A percentile compares a stretch with the other conserved stretches of the same genome.
phyloP scores from a whole-genome alignment of 306 rosid species.

The Cyamopsis tetragonoloba region DNA sequence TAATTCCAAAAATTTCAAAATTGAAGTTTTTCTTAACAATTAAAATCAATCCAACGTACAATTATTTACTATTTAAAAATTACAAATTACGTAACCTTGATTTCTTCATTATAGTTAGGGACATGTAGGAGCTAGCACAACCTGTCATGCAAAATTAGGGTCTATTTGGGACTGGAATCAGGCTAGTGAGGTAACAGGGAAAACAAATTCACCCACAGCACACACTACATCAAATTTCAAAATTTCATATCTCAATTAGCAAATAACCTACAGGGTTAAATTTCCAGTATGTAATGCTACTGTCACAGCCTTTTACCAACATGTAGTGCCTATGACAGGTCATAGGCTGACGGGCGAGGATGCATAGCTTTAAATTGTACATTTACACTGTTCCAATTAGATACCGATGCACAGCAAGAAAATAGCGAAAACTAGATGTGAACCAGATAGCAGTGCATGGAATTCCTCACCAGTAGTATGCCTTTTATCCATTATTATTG shows the following conservation, averaged over 20 bases:
- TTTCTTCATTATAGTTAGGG: too few species aligned
- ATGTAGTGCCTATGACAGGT: not conserved
- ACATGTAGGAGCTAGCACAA: too few species aligned
- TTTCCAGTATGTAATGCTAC: not conserved
- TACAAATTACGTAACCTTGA: too few species aligned
- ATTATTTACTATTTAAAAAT: too few species aligned
- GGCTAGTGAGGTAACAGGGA: not conserved
- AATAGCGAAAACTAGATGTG: not conserved
- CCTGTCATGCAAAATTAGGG: too few species aligned
- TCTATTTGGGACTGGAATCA: too few species aligned
- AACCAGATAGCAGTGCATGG: not conserved
- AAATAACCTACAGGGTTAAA: not conserved
- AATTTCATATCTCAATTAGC: not conserved
- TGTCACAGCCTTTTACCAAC: not conserved
- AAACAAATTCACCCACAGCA: not conserved
- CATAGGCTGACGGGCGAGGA: not conserved
- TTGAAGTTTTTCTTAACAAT: too few species aligned
- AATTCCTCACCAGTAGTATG: not conserved
- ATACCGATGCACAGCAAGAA: not conserved
- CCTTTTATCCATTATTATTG: not conserved
- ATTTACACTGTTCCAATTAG: not conserved
- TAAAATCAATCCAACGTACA: too few species aligned
- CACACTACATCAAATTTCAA: not conserved
- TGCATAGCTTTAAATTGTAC: constrained; percentile 18
- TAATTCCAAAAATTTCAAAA: too few species aligned